Percentiles rank a stretch among this genome's conserved stretches.
Evolutionary conservation across 2,329 filamentous ascomycete species (phyloP).

Genomic region (Pyricularia sp.): DNA sequence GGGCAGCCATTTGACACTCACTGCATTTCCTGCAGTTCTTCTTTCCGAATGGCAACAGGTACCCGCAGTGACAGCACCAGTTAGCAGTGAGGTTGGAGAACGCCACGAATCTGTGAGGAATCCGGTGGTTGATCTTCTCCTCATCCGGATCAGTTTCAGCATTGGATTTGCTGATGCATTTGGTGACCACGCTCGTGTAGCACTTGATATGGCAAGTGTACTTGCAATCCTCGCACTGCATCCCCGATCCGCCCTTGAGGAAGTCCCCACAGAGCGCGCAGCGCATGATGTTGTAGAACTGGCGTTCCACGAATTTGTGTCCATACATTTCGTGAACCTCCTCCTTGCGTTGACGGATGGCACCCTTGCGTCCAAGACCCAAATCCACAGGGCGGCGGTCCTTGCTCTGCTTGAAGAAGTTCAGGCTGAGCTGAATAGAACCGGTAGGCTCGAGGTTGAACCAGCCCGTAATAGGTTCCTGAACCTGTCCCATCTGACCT

Average conservation of each 20-base stretch:
- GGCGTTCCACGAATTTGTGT: slow-evolving; percentile 96
- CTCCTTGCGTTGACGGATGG: slow-evolving; percentile 94
- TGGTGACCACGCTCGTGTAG: slow-evolving; percentile 92
- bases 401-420: slow-evolving; percentile 84
- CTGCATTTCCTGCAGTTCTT: slow-evolving; percentile 89
- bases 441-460: slow-evolving; percentile 94
- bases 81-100: slow-evolving; percentile 97
- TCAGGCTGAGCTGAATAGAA: slow-evolving; percentile 82
- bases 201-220: slow-evolving; percentile 99
- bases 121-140: slow-evolving; percentile 98
- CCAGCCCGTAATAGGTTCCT: slow-evolving; percentile 77
- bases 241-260: slow-evolving; percentile 94
- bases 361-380: slow-evolving; percentile 88
- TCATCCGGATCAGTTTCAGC: slow-evolving; percentile 97
- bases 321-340: slow-evolving; percentile 98
- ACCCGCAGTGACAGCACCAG: slow-evolving; percentile 99
- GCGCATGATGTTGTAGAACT: slow-evolving; percentile 99
- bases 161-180: slow-evolving; percentile 99
- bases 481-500: slow-evolving; percentile 33
- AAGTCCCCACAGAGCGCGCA: slow-evolving; percentile 97
- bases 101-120: slow-evolving; percentile 93
- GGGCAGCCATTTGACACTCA: slow-evolving; percentile 89
- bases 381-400: slow-evolving; percentile 76
- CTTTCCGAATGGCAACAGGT: slow-evolving; percentile 86
- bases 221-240: slow-evolving; percentile 99